phyloP scores from a whole-genome alignment of 208 protist genomes.

The Leishmania major region DNA sequence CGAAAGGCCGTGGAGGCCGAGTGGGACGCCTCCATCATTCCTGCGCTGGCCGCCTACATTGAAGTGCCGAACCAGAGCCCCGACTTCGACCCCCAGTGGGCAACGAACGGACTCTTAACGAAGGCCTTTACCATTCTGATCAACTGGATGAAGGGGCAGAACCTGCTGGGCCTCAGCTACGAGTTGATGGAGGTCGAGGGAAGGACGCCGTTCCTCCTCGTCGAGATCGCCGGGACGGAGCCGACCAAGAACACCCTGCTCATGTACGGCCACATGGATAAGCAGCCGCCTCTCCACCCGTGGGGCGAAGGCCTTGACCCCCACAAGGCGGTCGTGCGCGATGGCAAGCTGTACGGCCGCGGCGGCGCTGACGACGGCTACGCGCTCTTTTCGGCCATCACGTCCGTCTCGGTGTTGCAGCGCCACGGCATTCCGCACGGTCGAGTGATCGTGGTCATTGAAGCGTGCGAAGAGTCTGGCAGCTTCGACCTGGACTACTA shows the following conservation, averaged over 20 bases:
- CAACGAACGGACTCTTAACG: conserved; percentile 88
- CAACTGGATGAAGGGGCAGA: conserved; percentile 87
- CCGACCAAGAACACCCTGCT: conserved; percentile 77
- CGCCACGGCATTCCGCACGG: conserved; percentile 81
- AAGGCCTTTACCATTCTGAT: conserved; percentile 89
- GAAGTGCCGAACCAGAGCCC: conserved; percentile 95
- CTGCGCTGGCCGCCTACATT: conserved; percentile 87
- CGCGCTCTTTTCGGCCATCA: conserved; percentile 82
- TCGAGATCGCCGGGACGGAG: conserved; percentile 77
- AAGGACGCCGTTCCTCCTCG: conserved; percentile 84
- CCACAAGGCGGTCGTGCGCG: conserved; percentile 82
- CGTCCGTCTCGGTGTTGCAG: conserved; percentile 78
- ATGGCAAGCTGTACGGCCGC: conserved; percentile 92
- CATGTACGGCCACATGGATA: conserved; percentile 97
- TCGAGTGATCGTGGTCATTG: conserved; percentile 85
- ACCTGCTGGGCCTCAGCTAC: conserved; percentile 74
- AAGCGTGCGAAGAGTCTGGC: conserved; percentile 92
- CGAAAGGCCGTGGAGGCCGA: conserved; percentile 55
- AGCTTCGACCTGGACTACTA: conserved; percentile 90
- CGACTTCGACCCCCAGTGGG: conserved; percentile 87
- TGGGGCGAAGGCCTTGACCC: conserved; percentile 93
- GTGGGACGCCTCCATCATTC: conserved; percentile 91
- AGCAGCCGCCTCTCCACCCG: conserved; percentile 94
- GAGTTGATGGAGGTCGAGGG: conserved; percentile 80
- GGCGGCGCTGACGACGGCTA: conserved; percentile 94